Evolutionary conservation across 345 rosid genomes (phyloP), one percentile per base, ranked within the genome.

Genomic region (Populus tremula): DNA sequence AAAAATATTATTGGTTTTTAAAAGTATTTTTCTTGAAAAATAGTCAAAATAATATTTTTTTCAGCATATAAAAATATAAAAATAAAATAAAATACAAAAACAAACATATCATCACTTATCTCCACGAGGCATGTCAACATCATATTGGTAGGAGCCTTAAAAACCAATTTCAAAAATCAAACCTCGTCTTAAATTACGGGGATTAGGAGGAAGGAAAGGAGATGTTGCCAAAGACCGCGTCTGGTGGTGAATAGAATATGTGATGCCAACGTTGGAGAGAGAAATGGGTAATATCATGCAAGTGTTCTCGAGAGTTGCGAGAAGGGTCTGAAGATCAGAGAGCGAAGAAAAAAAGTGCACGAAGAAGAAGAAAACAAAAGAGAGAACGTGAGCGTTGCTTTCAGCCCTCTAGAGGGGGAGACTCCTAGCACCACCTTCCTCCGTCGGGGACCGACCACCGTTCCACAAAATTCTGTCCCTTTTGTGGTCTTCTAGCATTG

Each of bases 321-420:
- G 65, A 12, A 21, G 65, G n/a, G 29, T 3, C 63, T 56, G 63
- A 1, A 4, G 63, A 56, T 56, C 21, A 6, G 25, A 8, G 27
- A 23, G 2, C 6, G 21, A 33, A 8, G 10, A 31, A 0, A 7
- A n/a, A 27, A 39, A 8, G 73, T 17, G 49, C 5, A 21, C 21
- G 69, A 14, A 33, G 76, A 70, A 68, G 74, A 70, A 68, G 75
- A 71, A 79, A 75, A 82, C 73, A 61, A 76, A 20, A n/a, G 69
- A 64, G 5, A 68, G 75, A 72, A 79, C 80, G 69, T 72, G 77
- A 53, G 70, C 8, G 82, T 76, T 50, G 85, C 76, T 72, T 76
- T 79, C 80, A 64, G 63, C 61, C 38, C 64, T 64, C 33, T 70
- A 17, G 18, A 10, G n/a, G 23, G 7, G 35, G 63, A 64, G n/a